Evolutionary conservation across 352 stramenopile genomes (phyloP).

Genomic region (Thraustochytrium striatum): DNA sequence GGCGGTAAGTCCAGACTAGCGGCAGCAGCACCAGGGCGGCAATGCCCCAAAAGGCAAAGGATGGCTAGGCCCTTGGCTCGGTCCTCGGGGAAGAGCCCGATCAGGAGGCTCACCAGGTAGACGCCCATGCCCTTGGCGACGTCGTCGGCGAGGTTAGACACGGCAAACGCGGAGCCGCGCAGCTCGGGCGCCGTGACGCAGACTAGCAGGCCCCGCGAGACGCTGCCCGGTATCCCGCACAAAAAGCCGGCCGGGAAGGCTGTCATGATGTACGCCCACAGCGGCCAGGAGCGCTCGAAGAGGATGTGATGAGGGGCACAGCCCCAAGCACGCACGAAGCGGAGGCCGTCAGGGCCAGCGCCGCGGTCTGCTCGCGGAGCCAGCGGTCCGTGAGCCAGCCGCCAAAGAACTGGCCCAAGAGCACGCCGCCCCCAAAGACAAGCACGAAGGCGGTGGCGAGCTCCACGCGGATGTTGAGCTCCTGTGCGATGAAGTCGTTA

Average conservation of each 20-base stretch:
- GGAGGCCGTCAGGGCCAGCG: no score
- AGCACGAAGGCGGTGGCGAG: constrained; percentile 59
- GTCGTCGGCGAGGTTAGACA: not conserved
- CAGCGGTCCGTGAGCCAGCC: constrained; percentile 51
- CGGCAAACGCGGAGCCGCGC: not conserved
- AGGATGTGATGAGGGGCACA: no score
- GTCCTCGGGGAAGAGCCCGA: not conserved
- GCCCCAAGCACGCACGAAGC: no score
- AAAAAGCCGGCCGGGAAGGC: not conserved
- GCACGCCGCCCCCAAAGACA: constrained; percentile 62
- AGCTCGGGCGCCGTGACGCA: not conserved
- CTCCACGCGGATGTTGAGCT: constrained; percentile 59
- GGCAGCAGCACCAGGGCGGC: not conserved
- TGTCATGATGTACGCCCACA: constrained; percentile 18
- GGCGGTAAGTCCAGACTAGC: not conserved
- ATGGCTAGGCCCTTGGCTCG: not conserved
- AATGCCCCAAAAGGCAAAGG: not conserved
- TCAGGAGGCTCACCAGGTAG: not conserved
- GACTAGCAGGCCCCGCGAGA: not conserved
- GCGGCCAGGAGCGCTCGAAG: no score
- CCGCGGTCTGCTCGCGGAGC: no score
- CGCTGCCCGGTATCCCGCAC: not conserved
- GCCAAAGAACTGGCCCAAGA: constrained; percentile 59
- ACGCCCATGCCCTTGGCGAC: not conserved
- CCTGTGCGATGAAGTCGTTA: constrained; percentile 65